These are phyloP conservation scores for Castanea sativa DNA, from an alignment of 306 rosid genomes.

Conservation along the genomic window DNA sequence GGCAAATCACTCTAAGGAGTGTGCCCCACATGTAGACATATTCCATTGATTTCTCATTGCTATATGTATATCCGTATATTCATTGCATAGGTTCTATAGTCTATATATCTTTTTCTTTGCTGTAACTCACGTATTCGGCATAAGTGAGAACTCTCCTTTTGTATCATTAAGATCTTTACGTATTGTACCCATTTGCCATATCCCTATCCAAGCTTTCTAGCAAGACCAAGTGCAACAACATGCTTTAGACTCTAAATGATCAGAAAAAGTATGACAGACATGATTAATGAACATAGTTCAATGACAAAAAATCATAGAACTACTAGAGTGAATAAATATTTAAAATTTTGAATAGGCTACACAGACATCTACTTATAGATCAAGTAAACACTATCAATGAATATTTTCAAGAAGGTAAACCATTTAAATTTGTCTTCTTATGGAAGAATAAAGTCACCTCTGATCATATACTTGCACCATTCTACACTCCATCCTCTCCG, in stretches of 20 bases:
- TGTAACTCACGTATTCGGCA: too few relatives aligned
- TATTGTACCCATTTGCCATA: neutral
- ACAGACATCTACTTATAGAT: conserved; percentile 18
- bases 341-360: neutral
- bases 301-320: neutral
- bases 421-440: neutral
- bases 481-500: conserved; percentile 77
- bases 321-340: neutral
- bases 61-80: too few relatives aligned
- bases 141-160: too few relatives aligned
- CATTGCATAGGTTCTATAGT: too few relatives aligned
- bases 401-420: conserved; percentile 8
- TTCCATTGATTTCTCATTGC: too few relatives aligned
- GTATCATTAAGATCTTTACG: too few relatives aligned
- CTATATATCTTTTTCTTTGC: too few relatives aligned
- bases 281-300: neutral
- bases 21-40: too few relatives aligned
- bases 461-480: conserved; percentile 52
- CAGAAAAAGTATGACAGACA: neutral
- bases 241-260: neutral
- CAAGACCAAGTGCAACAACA: neutral
- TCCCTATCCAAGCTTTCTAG: neutral
- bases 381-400: conserved; percentile 7
- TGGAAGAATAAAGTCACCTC: conserved; percentile 47
- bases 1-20: too few relatives aligned